Evolutionary conservation across 345 rosid genomes (phyloP), one percentile per base, ranked within the genome.

Genomic region (Eucalyptus erythrocorys): DNA sequence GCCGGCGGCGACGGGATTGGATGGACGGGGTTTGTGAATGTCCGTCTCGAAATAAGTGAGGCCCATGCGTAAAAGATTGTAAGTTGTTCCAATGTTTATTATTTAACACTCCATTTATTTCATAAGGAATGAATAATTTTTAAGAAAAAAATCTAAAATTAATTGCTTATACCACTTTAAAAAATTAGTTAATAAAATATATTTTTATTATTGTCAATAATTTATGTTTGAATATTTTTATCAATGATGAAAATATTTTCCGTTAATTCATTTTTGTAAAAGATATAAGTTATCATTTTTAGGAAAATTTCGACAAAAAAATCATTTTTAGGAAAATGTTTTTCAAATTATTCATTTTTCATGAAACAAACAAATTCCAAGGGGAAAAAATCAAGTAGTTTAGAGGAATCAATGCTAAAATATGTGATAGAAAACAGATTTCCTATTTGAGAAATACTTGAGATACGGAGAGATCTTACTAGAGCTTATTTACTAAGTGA

Each of bases 331-430:
- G 1, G 4, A 51, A 51, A 7, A 0, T 3, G 0, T 51, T 51
- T 51, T 21, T 1, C 24, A 8, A 51, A 51, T 21, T 21, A 51
- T 51, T 19, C 1, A 51, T 51, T 51, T 51, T 51, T 51, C 24
- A 0, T 0, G 0, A 51, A 51, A 21, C 0, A 51, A 51, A 51
- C 10, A 51, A 21, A 51, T 51, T 5, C 5, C 0, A 68, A 68
- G 80, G 42, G 80, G 24, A 17, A 68, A 68, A 68, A 68, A 68
- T 32, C 24, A 3, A 34, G 42, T 19, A 68, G 21, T n/a, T 64
- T 14, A 61, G 15, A 61, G 34, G 43, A 34, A 34, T 32, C 7
- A 11, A 17, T 17, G 24, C 43, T 68, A 34, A 68, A 68, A 68
- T 32, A 1, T 34, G 10, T 0, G 21, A 8, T 68, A 68, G 13